Conservation (phyloP, 2,329 filamentous ascomycete genomes). For the Colletotrichum filicis region DNA sequence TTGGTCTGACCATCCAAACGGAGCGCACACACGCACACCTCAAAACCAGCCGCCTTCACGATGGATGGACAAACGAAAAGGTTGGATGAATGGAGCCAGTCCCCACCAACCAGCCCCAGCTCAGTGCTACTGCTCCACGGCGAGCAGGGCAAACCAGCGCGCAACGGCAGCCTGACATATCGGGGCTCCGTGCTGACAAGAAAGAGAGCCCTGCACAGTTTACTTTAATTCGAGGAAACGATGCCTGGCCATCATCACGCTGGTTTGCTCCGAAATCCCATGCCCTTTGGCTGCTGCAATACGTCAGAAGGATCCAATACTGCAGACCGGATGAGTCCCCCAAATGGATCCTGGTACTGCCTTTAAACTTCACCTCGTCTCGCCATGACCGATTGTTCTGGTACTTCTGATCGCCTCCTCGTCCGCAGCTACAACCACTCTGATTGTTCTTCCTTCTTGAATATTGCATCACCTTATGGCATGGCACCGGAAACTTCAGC, state of each 20-base stretch:
- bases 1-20: not conserved
- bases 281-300: slow-evolving; percentile 4
- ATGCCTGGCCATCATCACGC: not conserved
- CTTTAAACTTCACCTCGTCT: not conserved
- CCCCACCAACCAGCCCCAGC: slow-evolving; percentile 12
- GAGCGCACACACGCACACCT: not conserved
- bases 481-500: slow-evolving; percentile 2
- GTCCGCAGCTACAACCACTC: not conserved
- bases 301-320: slow-evolving; percentile 22
- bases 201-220: slow-evolving; percentile 4
- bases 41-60: not conserved
- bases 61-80: slow-evolving; percentile 6
- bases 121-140: slow-evolving; percentile 10
- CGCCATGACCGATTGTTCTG: not conserved
- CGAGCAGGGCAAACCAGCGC: not conserved
- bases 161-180: not conserved
- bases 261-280: slow-evolving; percentile 5
- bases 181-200: slow-evolving; percentile 15
- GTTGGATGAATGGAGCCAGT: slow-evolving; percentile 12
- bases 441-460: not conserved
- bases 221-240: slow-evolving; percentile 12
- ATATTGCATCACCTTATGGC: slow-evolving; percentile 13
- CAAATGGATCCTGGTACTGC: not conserved
- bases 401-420: not conserved
- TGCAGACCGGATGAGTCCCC: not conserved